Evolutionary conservation across 768 basidiomycete species (phyloP).

Genomic region (Cystobasidium tubakii): DNA sequence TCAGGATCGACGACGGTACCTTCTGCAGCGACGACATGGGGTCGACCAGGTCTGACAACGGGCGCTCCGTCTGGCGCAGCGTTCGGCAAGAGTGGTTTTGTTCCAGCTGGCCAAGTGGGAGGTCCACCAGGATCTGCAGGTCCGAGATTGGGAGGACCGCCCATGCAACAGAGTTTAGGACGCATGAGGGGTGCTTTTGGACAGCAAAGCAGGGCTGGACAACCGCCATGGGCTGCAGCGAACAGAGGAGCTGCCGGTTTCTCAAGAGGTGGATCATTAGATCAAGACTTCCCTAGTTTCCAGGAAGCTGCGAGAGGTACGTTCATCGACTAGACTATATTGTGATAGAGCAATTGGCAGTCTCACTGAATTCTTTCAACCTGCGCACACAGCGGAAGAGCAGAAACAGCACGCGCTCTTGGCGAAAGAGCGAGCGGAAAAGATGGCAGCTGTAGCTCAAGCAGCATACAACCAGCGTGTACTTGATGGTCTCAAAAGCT

Average conservation of each 20-base stretch:
- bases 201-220: conserved; percentile 11
- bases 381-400: conserved; percentile 41
- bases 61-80: background rate
- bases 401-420: conserved; percentile 32
- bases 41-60: conserved; percentile 8
- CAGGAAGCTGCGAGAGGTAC: conserved; percentile 84
- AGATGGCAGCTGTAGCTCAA: conserved; percentile 56
- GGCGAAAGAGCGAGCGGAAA: conserved; percentile 44
- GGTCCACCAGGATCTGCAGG: background rate
- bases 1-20: background rate
- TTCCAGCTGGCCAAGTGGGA: conserved; percentile 15
- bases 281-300: conserved; percentile 84
- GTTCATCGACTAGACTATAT: no score
- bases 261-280: conserved; percentile 12
- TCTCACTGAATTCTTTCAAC: background rate
- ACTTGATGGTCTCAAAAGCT: conserved; percentile 81
- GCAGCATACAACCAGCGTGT: conserved; percentile 61
- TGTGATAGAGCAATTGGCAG: no score
- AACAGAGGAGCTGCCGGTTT: conserved; percentile 43
- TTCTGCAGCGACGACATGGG: conserved; percentile 21
- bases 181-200: conserved; percentile 7
- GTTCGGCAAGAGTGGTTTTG: conserved; percentile 22
- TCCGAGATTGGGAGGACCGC: background rate
- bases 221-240: background rate
- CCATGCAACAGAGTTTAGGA: background rate